Conservation (phyloP, 1,284 basidiomycete genomes). For the Sanguinoderma infundibulare region DNA sequence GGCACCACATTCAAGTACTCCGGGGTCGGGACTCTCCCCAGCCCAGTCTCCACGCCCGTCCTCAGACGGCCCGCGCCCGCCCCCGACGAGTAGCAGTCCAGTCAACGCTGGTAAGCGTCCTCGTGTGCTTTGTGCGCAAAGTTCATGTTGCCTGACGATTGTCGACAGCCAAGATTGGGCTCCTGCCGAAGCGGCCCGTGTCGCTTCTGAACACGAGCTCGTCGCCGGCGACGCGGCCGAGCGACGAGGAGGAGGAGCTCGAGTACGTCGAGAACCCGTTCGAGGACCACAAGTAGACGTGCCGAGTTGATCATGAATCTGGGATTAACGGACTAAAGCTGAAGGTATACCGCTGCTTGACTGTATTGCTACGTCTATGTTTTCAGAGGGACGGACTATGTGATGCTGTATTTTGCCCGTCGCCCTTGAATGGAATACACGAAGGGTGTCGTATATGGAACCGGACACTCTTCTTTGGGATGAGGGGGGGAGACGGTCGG, state of each 20-base stretch:
- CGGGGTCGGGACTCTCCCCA: conserved; percentile 6
- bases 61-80: conserved; percentile 31
- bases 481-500: too few relatives aligned
- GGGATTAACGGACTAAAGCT: not conserved
- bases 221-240: conserved; percentile 34
- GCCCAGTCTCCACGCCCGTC: conserved; percentile 28
- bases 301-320: not conserved
- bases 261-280: conserved; percentile 75
- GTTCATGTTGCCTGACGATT: not conserved
- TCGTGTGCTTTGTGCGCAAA: not conserved
- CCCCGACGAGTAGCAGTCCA: conserved; percentile 32
- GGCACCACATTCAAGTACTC: not conserved
- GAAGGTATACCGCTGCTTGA: not conserved
- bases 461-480: too few relatives aligned
- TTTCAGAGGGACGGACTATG: not conserved
- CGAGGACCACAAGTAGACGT: conserved; percentile 45
- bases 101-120: conserved; percentile 36
- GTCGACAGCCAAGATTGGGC: conserved; percentile 59
- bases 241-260: conserved; percentile 54
- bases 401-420: too few relatives aligned
- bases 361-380: not conserved
- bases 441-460: too few relatives aligned
- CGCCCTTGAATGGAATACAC: too few relatives aligned
- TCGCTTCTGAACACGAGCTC: conserved; percentile 55
- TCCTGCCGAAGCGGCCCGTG: conserved; percentile 76